Percentiles rank a stretch among this genome's conserved stretches.
Evolutionary conservation across 108 stramenopile genomes (phyloP).

Genomic region (Aurantiochytrium sp.): DNA sequence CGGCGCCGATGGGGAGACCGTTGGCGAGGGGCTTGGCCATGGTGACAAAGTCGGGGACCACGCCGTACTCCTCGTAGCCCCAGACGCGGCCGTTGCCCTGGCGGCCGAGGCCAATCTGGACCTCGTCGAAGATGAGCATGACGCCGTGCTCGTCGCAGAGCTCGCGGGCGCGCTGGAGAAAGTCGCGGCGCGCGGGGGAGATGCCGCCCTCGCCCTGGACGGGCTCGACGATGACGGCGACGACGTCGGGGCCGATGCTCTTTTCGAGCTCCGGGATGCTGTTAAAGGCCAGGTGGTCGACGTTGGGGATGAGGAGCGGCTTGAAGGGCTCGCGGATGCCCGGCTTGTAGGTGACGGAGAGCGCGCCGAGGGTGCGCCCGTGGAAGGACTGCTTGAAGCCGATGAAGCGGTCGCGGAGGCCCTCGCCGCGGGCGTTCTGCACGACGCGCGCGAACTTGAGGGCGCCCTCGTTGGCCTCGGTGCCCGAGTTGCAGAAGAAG

Average conservation of each 20-base stretch:
- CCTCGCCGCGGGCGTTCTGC: not conserved
- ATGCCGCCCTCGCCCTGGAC: constrained; percentile 96
- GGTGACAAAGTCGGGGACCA: constrained; percentile 91
- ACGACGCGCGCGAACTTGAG: constrained; percentile 78
- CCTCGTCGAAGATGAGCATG: constrained; percentile 89
- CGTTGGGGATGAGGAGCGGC: constrained; percentile 49
- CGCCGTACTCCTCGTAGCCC: constrained; percentile 72
- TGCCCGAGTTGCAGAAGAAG: constrained; percentile 97
- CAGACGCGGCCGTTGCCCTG: constrained; percentile 74
- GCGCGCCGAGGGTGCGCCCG: constrained; percentile 85
- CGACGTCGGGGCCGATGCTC: constrained; percentile 72
- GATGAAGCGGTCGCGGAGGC: constrained; percentile 44
- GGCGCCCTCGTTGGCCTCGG: constrained; percentile 93
- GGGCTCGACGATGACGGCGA: constrained; percentile 90
- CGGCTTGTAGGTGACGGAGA: constrained; percentile 90
- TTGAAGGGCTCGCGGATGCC: constrained; percentile 61
- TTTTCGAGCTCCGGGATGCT: constrained; percentile 68
- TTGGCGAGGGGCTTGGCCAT: constrained; percentile 94
- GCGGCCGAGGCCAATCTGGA: constrained; percentile 95
- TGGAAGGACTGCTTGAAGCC: constrained; percentile 87
- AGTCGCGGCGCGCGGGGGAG: constrained; percentile 71
- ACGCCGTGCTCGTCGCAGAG: constrained; percentile 78
- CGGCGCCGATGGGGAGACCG: constrained; percentile 96
- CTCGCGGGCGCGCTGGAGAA: constrained; percentile 70
- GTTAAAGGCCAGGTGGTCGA: constrained; percentile 83